phyloP scores from a whole-genome alignment of 106 monocot genomes.

The Cymbidium sinense region DNA sequence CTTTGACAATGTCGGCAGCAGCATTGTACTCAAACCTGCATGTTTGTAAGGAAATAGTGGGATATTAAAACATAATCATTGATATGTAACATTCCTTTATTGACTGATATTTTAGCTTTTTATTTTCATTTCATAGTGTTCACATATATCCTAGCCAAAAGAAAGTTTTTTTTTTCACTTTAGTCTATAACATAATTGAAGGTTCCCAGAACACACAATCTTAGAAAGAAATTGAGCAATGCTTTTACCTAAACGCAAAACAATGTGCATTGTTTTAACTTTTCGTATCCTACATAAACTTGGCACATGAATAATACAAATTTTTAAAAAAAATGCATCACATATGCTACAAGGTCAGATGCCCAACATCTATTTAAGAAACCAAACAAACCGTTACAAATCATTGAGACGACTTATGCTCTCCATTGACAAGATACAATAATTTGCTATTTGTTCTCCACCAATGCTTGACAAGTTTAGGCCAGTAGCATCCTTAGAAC shows the following conservation, averaged over 20 bases:
- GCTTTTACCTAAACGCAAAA: background rate
- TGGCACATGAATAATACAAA: too few species aligned
- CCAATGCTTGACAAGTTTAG: too few species aligned
- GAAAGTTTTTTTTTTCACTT: background rate
- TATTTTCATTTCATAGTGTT: background rate
- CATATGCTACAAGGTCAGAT: too few species aligned
- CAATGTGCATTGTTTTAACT: background rate
- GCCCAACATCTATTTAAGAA: too few species aligned
- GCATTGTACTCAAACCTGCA: slow-evolving; percentile 88
- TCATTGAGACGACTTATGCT: too few species aligned
- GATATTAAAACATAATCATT: background rate
- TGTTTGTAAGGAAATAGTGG: background rate
- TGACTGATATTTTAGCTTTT: background rate
- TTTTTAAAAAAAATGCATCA: too few species aligned
- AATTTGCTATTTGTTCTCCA: too few species aligned
- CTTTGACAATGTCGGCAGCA: slow-evolving; percentile 65
- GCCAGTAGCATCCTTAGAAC: too few species aligned
- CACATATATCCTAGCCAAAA: background rate
- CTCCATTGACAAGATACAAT: too few species aligned
- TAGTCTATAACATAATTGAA: background rate
- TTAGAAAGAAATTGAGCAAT: background rate
- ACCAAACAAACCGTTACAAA: too few species aligned
- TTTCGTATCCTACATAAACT: too few species aligned
- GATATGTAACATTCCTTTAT: background rate
- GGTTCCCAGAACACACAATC: background rate